Percentiles rank a stretch among this genome's conserved stretches.
phyloP scores from a whole-genome alignment of 1,284 basidiomycete species.

The Tylopilus microsporus region DNA sequence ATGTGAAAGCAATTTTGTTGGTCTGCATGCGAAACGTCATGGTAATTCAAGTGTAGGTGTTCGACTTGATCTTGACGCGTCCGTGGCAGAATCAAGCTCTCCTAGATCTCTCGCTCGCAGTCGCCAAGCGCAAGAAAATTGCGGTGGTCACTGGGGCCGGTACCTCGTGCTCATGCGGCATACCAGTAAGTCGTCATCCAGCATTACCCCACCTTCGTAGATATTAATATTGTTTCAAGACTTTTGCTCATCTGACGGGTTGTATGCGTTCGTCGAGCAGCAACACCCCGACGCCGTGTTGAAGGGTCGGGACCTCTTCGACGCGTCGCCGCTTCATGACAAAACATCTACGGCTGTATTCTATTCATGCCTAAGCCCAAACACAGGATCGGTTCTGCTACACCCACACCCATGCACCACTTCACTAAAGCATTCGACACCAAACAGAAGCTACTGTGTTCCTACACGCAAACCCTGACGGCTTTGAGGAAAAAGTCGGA shows the following conservation, averaged over 20 bases:
- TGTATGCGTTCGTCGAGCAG: constrained; percentile 83
- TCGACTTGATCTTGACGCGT: constrained; percentile 50
- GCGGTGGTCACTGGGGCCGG: constrained; percentile 88
- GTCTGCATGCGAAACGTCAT: constrained; percentile 23
- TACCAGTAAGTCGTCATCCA: constrained; percentile 63
- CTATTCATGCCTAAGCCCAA: constrained; percentile 93
- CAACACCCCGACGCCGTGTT: constrained; percentile 78
- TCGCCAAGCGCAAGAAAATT: constrained; percentile 80
- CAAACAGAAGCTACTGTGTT: constrained; percentile 81
- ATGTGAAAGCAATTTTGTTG: constrained; percentile 28
- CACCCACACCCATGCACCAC: constrained; percentile 80
- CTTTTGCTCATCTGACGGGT: constrained; percentile 83
- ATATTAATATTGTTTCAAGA: constrained; percentile 51
- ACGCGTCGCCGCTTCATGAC: constrained; percentile 81
- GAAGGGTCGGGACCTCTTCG: constrained; percentile 87
- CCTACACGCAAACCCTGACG: constrained; percentile 88
- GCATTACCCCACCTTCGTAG: background rate
- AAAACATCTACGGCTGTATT: constrained; percentile 84
- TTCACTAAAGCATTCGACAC: constrained; percentile 83
- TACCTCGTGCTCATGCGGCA: constrained; percentile 89
- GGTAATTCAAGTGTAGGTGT: constrained; percentile 22
- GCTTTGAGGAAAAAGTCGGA: constrained; percentile 79
- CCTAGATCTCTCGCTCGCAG: constrained; percentile 63
- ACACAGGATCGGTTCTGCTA: constrained; percentile 72
- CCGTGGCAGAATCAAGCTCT: constrained; percentile 52